Evolutionary conservation across 2,329 filamentous ascomycete genomes (phyloP).

Genomic region (Eutypella sp.): DNA sequence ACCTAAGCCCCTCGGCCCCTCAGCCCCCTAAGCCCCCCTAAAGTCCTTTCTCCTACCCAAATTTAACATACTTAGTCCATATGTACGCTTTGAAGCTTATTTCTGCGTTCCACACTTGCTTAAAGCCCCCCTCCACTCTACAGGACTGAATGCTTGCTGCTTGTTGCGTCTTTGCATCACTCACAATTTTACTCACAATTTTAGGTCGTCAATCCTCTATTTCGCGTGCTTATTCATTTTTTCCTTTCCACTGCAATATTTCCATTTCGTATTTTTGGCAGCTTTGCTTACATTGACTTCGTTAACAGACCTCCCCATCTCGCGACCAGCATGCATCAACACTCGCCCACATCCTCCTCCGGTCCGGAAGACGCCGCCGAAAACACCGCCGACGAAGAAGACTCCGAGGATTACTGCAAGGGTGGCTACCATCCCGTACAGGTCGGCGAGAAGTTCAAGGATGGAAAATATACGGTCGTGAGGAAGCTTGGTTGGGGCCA

Average conservation of each 20-base stretch:
- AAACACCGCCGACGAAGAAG: constrained; percentile 95
- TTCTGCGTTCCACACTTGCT: too few species aligned
- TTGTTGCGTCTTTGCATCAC: too few species aligned
- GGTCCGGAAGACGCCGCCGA: constrained; percentile 81
- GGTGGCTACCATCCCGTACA: constrained; percentile 95
- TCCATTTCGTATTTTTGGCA: constrained; percentile 3
- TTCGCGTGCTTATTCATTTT: too few species aligned
- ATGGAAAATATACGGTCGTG: constrained; percentile 92
- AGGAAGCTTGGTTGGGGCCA: constrained; percentile 97
- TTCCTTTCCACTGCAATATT: too few species aligned
- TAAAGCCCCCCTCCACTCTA: too few species aligned
- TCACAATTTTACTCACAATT: too few species aligned
- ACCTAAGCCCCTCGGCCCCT: too few species aligned
- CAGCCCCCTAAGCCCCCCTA: too few species aligned
- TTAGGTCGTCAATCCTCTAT: neutral
- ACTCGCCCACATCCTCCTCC: constrained; percentile 72
- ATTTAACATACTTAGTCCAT: too few species aligned
- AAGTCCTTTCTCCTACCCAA: too few species aligned
- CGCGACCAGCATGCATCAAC: constrained; percentile 53
- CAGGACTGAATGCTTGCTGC: too few species aligned
- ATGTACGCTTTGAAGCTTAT: too few species aligned
- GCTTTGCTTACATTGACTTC: constrained; percentile 23
- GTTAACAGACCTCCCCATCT: constrained; percentile 49
- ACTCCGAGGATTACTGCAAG: constrained; percentile 99
- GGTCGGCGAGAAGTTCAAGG: constrained; percentile 95